Base-by-base conservation (phyloP, 768 basidiomycete species). In the Agrocybe pediades region DNA sequence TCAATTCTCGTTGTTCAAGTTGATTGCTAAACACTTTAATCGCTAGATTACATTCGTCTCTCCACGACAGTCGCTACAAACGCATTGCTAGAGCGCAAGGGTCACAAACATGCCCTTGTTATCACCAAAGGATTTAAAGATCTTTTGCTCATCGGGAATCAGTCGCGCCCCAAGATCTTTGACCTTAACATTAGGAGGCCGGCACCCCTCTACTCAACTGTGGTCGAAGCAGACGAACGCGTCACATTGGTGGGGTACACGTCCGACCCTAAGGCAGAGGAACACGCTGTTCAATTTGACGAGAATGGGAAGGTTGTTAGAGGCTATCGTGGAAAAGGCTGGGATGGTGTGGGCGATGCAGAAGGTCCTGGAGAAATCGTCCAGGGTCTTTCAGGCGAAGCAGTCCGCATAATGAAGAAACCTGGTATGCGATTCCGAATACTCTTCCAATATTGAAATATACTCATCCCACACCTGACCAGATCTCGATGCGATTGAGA, bases 21-120 rank as follows among this genome's bases (percentile, higher is more conserved):
- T 46, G 44, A n/a, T 24, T 40, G n/a, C 2, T 24, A 41, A 40
- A 23, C 11, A 17, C 13, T 29, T 42, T 9, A 54, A 9, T 7
- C 24, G 7, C 16, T 49, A 93, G 94, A 96, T 64, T 95, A 93
- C 65, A 92, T 96, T 57, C 84, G 94, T 16, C 74, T 96, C 7
- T 94, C 92, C 0, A 97, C 95, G 0, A 98, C 96, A 0, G 93
- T 98, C 3, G 95, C 95, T 0, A 98, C 96, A 16, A 98, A 98
- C 63, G 95, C 96, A 0, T 80, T 98, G 0, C 81, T 98, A 6
- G 96, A 98, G 64, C 86, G 96, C 43, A 95, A 96, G 69, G 96
- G 96, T 1, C 89, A 93, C 62, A 87, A 86, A 57, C 93, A 96
- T 55, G 95, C 93, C 0, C 76, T 98, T 29, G 74, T 97, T 13